phyloP scores from a whole-genome alignment of 768 basidiomycete genomes.

The Mycena amicta region DNA sequence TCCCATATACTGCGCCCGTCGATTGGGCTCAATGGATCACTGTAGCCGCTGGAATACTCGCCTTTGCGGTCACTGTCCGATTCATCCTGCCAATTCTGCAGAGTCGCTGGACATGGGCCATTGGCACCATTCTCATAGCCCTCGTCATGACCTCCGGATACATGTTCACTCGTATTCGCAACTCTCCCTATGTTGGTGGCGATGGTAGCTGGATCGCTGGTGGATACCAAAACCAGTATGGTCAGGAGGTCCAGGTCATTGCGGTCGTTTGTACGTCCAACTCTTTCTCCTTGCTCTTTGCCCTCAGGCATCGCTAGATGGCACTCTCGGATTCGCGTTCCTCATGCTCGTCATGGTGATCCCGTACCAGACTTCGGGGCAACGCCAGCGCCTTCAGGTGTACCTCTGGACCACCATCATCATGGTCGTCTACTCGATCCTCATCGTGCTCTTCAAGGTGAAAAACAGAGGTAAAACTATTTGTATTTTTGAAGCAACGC shows the following conservation, averaged over 20 bases:
- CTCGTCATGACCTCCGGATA: conserved; percentile 90
- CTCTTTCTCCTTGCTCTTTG: conserved; percentile 3
- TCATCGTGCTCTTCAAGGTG: conserved; percentile 84
- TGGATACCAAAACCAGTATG: conserved; percentile 89
- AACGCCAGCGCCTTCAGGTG: conserved; percentile 80
- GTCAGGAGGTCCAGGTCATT: conserved; percentile 90
- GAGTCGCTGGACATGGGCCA: conserved; percentile 81
- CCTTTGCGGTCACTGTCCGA: conserved; percentile 52
- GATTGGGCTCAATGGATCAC: conserved; percentile 65
- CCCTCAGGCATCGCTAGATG: conserved; percentile 58
- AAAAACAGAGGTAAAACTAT: conserved; percentile 79
- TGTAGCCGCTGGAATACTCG: conserved; percentile 46
- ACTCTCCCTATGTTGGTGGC: conserved; percentile 65
- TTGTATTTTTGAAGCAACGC: background rate
- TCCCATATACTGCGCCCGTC: conserved; percentile 82
- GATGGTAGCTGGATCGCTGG: conserved; percentile 81
- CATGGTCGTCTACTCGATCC: conserved; percentile 82
- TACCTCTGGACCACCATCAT: conserved; percentile 88
- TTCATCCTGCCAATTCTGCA: conserved; percentile 66
- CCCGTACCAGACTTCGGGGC: conserved; percentile 72
- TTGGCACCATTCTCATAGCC: conserved; percentile 54
- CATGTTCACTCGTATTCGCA: conserved; percentile 96
- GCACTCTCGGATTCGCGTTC: conserved; percentile 76
- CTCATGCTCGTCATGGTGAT: conserved; percentile 79
- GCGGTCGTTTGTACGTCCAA: conserved; percentile 68